Evolutionary conservation across 75 land plant species (phyloP).

Genomic region (Ceratopteris richardii): DNA sequence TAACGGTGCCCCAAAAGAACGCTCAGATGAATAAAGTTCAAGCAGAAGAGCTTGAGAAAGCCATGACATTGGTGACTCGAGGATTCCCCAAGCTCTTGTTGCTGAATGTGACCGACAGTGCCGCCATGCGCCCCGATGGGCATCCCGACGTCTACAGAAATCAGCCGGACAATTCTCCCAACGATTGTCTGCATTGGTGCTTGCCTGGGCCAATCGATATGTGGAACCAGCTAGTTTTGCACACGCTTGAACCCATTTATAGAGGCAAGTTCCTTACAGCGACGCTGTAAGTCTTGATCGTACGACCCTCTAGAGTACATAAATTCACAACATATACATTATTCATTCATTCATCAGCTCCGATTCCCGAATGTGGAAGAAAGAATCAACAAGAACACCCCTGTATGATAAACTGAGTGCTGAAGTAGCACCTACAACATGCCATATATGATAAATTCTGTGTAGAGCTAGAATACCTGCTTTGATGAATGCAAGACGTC

Average conservation of each 20-base stretch:
- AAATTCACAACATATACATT: too few relatives aligned
- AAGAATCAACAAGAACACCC: too few relatives aligned
- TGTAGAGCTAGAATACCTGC: too few relatives aligned
- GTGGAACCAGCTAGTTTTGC: conserved; percentile 63
- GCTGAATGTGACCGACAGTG: conserved; percentile 51
- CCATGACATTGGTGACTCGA: not conserved
- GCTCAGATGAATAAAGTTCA: not conserved
- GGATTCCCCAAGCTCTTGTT: conserved; percentile 24
- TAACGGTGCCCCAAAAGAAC: not conserved
- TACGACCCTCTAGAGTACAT: too few relatives aligned
- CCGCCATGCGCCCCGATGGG: conserved; percentile 59
- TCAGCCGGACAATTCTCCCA: conserved; percentile 17
- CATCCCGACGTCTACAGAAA: conserved; percentile 40
- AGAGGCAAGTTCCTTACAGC: too few relatives aligned
- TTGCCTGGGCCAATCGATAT: conserved; percentile 67
- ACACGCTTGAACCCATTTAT: conserved; percentile 36
- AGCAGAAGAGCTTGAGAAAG: conserved; percentile 1
- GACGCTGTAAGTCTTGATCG: too few relatives aligned
- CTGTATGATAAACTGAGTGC: too few relatives aligned
- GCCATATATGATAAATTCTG: too few relatives aligned
- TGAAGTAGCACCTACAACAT: too few relatives aligned
- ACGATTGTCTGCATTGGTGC: conserved; percentile 81
- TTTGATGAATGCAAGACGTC: too few relatives aligned
- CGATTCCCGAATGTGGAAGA: too few relatives aligned
- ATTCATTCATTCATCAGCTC: too few relatives aligned